Base-by-base conservation (phyloP, 169 alveolate species). In the Cryptosporidium meleagridis region DNA sequence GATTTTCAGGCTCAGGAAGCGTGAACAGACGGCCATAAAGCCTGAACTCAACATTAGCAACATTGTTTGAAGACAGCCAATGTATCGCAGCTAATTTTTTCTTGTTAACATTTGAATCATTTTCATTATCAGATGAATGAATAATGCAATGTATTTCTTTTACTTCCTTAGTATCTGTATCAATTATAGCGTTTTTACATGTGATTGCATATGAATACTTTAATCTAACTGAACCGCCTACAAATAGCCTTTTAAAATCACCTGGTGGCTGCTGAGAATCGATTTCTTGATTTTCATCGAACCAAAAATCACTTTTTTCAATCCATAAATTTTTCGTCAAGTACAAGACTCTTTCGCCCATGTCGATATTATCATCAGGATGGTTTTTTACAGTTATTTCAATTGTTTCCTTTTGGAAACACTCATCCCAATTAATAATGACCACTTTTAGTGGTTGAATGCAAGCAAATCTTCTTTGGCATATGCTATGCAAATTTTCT, bases 391-490 rank as follows among this genome's bases (percentile, higher is more conserved):
- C 92, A 70, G 14, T 87, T 87, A 75, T 85, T 89, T 68, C 91
- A 87, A 86, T 71, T 18, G 69, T 75, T 2, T 92, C 94, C 65
- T 93, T 92, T 62, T 92, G 69, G 31, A 44, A 80, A 0, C 53
- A 53, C 45, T 87, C 53, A 8, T 85, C 70, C 67, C 93, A 72
- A 62, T 95, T 94, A 33, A 75, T 87, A 61, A 96, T 92, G 16
- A 91, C 93, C 4, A 95, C 94, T 75, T 92, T 92, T 16, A 96
- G 72, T 62, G 98, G 98, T 1, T 96, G 95, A 35, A 93, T 75
- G n/a, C 96, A 95, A 29, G 95, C 94, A 95, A 94, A 93, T 29
- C 97, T 92, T 92, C 97, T 95, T 48, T 95, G 96, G n/a, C 97
- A 96, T 16, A 72, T 93, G 51, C 91, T 67, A 59, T 96, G 96